These are phyloP conservation scores for Medicago arabica DNA, from an alignment of 306 rosid genomes.

Conservation along the genomic window DNA sequence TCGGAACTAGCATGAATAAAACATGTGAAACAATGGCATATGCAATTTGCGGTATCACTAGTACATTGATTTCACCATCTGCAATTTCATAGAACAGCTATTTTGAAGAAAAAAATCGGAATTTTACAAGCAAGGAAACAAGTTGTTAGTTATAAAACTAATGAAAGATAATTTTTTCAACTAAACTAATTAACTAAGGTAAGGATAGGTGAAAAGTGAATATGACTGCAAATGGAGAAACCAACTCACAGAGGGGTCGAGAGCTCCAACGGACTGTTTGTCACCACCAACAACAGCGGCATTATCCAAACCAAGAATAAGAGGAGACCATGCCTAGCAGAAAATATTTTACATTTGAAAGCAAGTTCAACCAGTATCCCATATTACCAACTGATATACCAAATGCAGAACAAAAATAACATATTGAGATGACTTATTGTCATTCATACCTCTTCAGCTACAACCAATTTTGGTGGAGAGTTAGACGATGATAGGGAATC, in stretches of 20 bases:
- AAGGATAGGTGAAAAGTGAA: neutral
- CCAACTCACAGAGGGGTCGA: conserved; percentile 78
- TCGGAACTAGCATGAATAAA: conserved; percentile 16
- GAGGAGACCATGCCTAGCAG: conserved; percentile 77
- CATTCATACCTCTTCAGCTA: conserved; percentile 67
- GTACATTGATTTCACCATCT: conserved; percentile 7
- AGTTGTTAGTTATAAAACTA: neutral
- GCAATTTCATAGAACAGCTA: conserved; percentile 9
- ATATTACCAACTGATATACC: conserved; percentile 13
- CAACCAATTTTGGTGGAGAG: conserved; percentile 49
- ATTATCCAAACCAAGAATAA: conserved; percentile 50
- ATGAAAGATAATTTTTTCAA: conserved; percentile 2
- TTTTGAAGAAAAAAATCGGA: neutral
- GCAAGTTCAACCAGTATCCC: conserved; percentile 28
- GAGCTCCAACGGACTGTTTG: conserved; percentile 45
- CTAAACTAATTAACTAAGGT: neutral
- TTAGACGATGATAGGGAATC: conserved; percentile 39
- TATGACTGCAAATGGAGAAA: conserved; percentile 27
- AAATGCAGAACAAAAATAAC: conserved; percentile 6
- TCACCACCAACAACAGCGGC: conserved; percentile 42
- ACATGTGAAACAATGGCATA: neutral
- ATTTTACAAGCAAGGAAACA: neutral
- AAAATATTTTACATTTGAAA: conserved; percentile 14
- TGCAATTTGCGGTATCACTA: neutral
- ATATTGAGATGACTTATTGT: conserved; percentile 26